Base-by-base conservation (phyloP, 108 stramenopile species). In the Asterionellopsis glacialis region DNA sequence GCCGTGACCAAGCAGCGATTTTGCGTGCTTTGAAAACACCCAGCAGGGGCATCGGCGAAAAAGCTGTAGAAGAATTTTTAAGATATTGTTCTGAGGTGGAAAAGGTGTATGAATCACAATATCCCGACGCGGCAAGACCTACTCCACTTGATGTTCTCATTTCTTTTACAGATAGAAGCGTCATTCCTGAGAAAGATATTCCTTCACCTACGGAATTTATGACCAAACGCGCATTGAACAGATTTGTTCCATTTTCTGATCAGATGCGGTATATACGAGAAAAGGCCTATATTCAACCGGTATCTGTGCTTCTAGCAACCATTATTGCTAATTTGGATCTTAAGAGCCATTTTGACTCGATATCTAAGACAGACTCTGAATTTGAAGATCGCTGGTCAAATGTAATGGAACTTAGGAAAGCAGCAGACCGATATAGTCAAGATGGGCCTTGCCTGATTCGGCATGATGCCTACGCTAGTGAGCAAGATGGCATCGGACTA, bases 1-100 rank as follows among this genome's bases (percentile, higher is more conserved):
- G 82, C 1, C 77, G 80, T 9, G 86, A 91, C 61, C 57, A 80
- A 53, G 68, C 70, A 14, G 71, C 90, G 3, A 85, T 87, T 82
- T 26, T 81, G 15, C 72, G 90, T 42, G 79, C 84, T 33, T 62
- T 87, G 39, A 80, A 83, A 59, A 84, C 90, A 39, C 90, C 90
- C 11, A 76, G 68, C 26, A 57, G 76, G 40, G 90, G 90, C 11
- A 75, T 91, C 25, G 90, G 90, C 26, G 85, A 87, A 45, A 62
- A 63, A 24, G 68, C 79, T 14, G 11, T 85, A 9, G 23, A 65
- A 6, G 82, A 85, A 28, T 91, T 91, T 64, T 63, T 72, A 28
- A 51, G 64, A 14, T 91, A 87, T 61, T 85, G 80, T 47, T 63
- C 66, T 33, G 76, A 55, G 24, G 80, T 87, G 27, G 58, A 79